These are phyloP conservation scores for Yarrowia sp. DNA, from an alignment of 805 yeast species.

Conservation along the genomic window DNA sequence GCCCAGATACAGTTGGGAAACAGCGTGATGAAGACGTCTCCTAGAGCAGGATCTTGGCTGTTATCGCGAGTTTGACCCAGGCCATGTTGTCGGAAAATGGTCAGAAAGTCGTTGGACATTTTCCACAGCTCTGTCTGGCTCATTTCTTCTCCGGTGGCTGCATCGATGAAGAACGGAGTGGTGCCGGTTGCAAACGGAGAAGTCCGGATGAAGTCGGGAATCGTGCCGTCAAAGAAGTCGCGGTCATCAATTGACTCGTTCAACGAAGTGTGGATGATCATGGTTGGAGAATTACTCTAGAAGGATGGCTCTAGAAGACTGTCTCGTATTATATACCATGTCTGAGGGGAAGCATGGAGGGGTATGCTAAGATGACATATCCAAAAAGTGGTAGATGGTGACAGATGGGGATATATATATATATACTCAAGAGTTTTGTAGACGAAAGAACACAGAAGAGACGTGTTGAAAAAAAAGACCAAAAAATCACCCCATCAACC, in stretches of 20 bases:
- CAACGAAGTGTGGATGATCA: constrained; percentile 13
- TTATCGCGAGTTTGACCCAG: constrained; percentile 3
- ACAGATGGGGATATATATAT: background rate
- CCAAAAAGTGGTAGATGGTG: background rate
- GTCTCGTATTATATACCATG: background rate
- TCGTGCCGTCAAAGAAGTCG: constrained; percentile 11
- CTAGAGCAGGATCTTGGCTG: background rate
- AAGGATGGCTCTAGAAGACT: background rate
- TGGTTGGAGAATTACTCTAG: background rate
- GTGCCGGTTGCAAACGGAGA: background rate
- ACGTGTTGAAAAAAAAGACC: no score
- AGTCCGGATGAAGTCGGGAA: constrained; percentile 18
- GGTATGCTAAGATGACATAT: background rate
- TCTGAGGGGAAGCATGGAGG: constrained; percentile 11
- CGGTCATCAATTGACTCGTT: background rate
- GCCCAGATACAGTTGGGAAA: constrained; percentile 22
- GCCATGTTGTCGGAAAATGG: constrained; percentile 1
- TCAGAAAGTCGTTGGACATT: constrained; percentile 16
- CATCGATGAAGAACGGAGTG: constrained; percentile 16
- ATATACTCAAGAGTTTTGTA: no score
- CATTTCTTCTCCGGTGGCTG: background rate
- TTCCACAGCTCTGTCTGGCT: constrained; percentile 17
- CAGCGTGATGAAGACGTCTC: constrained; percentile 7
- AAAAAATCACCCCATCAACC: no score
- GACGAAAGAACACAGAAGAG: no score